Evolutionary conservation across 352 stramenopile genomes (phyloP).

Genomic region (Saprolegnia diclina): DNA sequence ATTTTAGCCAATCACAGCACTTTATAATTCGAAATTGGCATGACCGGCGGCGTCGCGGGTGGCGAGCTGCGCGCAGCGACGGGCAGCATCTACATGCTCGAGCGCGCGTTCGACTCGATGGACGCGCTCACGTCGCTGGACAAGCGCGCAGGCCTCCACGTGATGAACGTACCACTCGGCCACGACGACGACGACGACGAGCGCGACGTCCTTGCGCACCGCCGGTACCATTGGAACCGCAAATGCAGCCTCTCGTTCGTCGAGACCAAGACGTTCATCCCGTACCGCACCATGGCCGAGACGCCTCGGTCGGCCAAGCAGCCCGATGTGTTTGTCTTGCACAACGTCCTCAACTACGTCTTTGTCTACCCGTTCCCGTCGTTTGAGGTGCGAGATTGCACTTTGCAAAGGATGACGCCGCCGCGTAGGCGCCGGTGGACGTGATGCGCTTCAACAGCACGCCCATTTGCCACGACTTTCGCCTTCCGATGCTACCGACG

Average conservation of each 20-base stretch:
- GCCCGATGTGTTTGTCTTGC: slow-evolving; percentile 17
- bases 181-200: not conserved
- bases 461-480: slow-evolving; percentile 25
- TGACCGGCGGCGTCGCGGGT: too few species aligned
- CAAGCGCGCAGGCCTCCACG: not conserved
- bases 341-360: slow-evolving; percentile 22
- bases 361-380: slow-evolving; percentile 18
- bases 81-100: slow-evolving; percentile 10
- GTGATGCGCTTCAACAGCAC: slow-evolving; percentile 12
- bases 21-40: too few species aligned
- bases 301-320: not conserved
- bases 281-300: slow-evolving; percentile 9
- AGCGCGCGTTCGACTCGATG: slow-evolving; percentile 4
- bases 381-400: not conserved
- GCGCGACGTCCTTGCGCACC: not conserved
- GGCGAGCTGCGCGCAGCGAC: not conserved
- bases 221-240: slow-evolving; percentile 10
- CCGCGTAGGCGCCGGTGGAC: slow-evolving; percentile 16
- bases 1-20: too few species aligned
- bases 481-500: slow-evolving; percentile 22
- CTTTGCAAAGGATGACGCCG: not conserved
- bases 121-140: not conserved
- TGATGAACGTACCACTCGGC: slow-evolving; percentile 3
- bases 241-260: slow-evolving; percentile 18
- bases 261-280: slow-evolving; percentile 23